These are phyloP conservation scores for Cladorrhinum sp. DNA, from an alignment of 2,329 filamentous ascomycete species.

Conservation along the genomic window DNA sequence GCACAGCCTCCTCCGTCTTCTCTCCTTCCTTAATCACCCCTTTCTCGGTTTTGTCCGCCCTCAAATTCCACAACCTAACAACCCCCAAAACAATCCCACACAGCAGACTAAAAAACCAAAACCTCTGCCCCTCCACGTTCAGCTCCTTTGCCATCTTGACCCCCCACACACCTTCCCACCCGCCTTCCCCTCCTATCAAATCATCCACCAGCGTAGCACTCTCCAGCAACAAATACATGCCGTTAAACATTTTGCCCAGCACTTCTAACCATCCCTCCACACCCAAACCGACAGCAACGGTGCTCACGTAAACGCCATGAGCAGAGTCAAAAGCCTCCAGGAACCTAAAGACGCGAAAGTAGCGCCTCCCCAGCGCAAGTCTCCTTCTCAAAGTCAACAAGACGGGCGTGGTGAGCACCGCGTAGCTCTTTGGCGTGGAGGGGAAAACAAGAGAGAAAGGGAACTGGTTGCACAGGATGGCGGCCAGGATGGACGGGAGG, in stretches of 20 bases:
- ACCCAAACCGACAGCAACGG: slow-evolving; percentile 19
- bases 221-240: slow-evolving; percentile 67
- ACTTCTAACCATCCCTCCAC: slow-evolving; percentile 51
- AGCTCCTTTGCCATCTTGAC: slow-evolving; percentile 45
- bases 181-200: slow-evolving; percentile 34
- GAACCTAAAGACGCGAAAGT: slow-evolving; percentile 68
- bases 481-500: slow-evolving; percentile 1
- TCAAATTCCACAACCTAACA: slow-evolving; percentile 40
- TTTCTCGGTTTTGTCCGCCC: slow-evolving; percentile 21
- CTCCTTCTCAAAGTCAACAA: slow-evolving; percentile 36
- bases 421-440: slow-evolving; percentile 28
- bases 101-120: slow-evolving; percentile 65
- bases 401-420: slow-evolving; percentile 31
- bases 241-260: slow-evolving; percentile 56
- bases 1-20: slow-evolving; percentile 25
- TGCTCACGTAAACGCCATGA: slow-evolving; percentile 38
- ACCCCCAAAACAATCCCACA: slow-evolving; percentile 46
- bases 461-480: background rate
- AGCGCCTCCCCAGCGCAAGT: slow-evolving; percentile 54
- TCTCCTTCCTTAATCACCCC: slow-evolving; percentile 19
- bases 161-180: slow-evolving; percentile 50
- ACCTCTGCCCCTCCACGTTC: slow-evolving; percentile 60
- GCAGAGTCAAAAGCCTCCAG: slow-evolving; percentile 57
- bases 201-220: slow-evolving; percentile 59
- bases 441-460: slow-evolving; percentile 32